These are phyloP conservation scores for Astragalus membranaceus DNA, from an alignment of 306 rosid genomes.

Conservation along the genomic window DNA sequence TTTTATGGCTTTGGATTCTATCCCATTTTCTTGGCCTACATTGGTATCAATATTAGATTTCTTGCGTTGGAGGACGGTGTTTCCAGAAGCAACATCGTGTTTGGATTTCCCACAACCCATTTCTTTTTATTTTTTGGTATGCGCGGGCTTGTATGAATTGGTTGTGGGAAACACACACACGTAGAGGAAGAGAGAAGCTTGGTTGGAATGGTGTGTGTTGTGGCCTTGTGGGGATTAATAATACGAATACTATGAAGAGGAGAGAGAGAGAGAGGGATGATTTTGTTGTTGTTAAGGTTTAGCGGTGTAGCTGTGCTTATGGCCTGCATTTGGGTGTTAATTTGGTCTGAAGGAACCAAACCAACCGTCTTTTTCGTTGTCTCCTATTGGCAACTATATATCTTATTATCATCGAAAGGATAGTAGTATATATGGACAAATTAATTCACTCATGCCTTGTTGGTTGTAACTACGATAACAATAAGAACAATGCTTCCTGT, in stretches of 20 bases:
- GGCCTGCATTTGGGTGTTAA: constrained; percentile 29
- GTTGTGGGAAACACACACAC: background rate
- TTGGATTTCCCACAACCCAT: constrained; percentile 99
- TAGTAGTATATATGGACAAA: background rate
- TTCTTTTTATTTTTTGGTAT: background rate
- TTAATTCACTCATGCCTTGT: background rate
- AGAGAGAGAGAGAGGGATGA: background rate
- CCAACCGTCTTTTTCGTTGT: constrained; percentile 9
- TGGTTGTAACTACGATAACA: constrained; percentile 8
- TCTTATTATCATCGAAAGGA: constrained; percentile 2
- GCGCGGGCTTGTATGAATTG: background rate
- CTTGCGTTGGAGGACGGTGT: constrained; percentile 44
- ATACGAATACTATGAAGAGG: background rate
- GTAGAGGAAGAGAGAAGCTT: background rate
- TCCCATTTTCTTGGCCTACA: constrained; percentile 2
- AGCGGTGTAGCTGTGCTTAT: constrained; percentile 13
- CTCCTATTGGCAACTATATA: constrained; percentile 2
- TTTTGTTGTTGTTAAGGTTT: constrained; percentile 11
- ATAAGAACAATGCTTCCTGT: background rate
- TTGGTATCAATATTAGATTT: constrained; percentile 18
- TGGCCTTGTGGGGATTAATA: background rate
- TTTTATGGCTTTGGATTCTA: background rate
- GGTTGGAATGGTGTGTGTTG: background rate
- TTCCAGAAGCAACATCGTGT: constrained; percentile 48
- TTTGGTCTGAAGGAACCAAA: constrained; percentile 10